Percentiles rank a stretch among this genome's conserved stretches.
Conservation (phyloP, 1,284 basidiomycete genomes). For the Ustilago vetiveriae region DNA sequence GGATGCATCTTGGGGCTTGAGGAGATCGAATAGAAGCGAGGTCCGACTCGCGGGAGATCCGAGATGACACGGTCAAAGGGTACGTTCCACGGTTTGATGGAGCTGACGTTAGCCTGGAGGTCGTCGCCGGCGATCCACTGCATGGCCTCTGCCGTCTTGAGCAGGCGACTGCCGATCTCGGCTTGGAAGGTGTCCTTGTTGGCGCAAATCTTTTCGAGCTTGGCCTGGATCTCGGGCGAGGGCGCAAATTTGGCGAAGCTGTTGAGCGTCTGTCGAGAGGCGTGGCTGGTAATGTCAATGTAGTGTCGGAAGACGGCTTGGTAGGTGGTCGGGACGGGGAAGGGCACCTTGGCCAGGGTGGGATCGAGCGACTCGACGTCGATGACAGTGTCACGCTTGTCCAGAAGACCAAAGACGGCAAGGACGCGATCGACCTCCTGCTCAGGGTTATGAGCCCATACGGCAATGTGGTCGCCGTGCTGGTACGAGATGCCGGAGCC, state of each 20-base stretch:
- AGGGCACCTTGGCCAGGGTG: constrained; percentile 96
- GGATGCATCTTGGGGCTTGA: constrained; percentile 92
- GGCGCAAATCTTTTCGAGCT: constrained; percentile 80
- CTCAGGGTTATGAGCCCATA: constrained; percentile 96
- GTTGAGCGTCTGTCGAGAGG: constrained; percentile 90
- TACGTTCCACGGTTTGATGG: constrained; percentile 87
- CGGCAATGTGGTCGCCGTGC: constrained; percentile 95
- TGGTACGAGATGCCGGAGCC: constrained; percentile 98
- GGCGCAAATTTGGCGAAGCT: constrained; percentile 88
- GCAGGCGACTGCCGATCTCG: constrained; percentile 80
- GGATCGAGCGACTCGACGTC: constrained; percentile 92
- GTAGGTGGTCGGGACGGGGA: constrained; percentile 96
- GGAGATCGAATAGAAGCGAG: constrained; percentile 98
- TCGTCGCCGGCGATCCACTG: constrained; percentile 85
- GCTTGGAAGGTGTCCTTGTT: constrained; percentile 86
- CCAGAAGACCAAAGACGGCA: constrained; percentile 81
- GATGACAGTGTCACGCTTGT: constrained; percentile 78
- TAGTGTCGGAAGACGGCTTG: constrained; percentile 93
- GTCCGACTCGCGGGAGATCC: constrained; percentile 88
- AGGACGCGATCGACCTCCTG: constrained; percentile 89
- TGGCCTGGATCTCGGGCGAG: constrained; percentile 77
- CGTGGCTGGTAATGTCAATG: constrained; percentile 91
- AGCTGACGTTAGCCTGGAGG: constrained; percentile 71
- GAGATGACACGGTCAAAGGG: constrained; percentile 97
- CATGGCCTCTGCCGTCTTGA: constrained; percentile 90